Conservation (phyloP, 768 basidiomycete genomes). For the Gautieria morchelliformis region DNA sequence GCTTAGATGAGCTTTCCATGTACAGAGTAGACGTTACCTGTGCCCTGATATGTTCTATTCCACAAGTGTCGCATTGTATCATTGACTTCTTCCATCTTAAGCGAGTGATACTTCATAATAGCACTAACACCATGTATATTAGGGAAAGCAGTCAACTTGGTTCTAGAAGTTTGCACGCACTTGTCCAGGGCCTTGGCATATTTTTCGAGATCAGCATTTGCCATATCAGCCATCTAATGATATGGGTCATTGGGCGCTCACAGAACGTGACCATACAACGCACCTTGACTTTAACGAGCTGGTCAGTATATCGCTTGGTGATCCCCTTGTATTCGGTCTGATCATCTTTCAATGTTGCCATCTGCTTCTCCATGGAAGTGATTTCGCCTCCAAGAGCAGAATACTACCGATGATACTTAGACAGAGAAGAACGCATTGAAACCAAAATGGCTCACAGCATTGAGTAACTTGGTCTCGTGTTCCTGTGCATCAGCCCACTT, state of each 20-base stretch:
- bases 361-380: conserved; percentile 56
- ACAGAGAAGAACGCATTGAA: neutral
- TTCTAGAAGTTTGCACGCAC: conserved; percentile 34
- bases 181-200: conserved; percentile 96
- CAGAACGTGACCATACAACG: conserved; percentile 8
- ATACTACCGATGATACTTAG: conserved; percentile 35
- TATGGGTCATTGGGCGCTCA: neutral
- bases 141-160: conserved; percentile 3
- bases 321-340: conserved; percentile 81
- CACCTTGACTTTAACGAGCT: conserved; percentile 93
- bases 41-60: conserved; percentile 99
- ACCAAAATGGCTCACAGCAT: conserved; percentile 38
- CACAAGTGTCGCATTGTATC: conserved; percentile 94
- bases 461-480: conserved; percentile 62
- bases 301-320: conserved; percentile 77
- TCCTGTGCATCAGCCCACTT: conserved; percentile 65
- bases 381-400: conserved; percentile 81
- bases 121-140: conserved; percentile 44
- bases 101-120: conserved; percentile 94
- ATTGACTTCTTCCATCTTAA: conserved; percentile 99
- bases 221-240: conserved; percentile 89
- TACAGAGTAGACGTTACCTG: conserved; percentile 41
- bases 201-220: conserved; percentile 94
- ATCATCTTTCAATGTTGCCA: conserved; percentile 58
- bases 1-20: neutral